Evolutionary conservation across 2,329 filamentous ascomycete species (phyloP).

Genomic region (Shiraia sp.): DNA sequence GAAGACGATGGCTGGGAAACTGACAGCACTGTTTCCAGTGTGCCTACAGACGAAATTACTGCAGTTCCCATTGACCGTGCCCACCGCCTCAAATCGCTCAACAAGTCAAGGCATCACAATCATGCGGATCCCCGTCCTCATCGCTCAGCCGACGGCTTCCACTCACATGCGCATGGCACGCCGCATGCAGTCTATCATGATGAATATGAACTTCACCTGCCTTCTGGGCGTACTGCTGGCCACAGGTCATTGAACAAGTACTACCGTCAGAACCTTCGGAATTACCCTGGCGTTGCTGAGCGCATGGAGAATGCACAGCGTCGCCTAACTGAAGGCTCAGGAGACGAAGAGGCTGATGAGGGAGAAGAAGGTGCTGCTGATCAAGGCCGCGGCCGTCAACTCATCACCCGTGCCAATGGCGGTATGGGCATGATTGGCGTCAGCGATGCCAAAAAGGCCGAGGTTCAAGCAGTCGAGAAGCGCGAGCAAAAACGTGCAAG

Average conservation of each 20-base stretch:
- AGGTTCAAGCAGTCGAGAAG: constrained; percentile 68
- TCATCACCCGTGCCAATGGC: constrained; percentile 70
- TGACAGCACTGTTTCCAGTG: constrained; percentile 81
- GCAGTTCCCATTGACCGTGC: constrained; percentile 76
- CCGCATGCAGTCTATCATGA: constrained; percentile 82
- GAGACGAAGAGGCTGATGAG: constrained; percentile 41
- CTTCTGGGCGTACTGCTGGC: constrained; percentile 84
- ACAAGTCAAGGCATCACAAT: constrained; percentile 75
- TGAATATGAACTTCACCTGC: constrained; percentile 91
- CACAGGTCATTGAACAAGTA: constrained; percentile 87
- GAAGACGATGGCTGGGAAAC: constrained; percentile 89
- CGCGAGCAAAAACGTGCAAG: constrained; percentile 69
- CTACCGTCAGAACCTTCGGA: constrained; percentile 89
- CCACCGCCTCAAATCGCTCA: constrained; percentile 72
- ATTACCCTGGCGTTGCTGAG: constrained; percentile 78
- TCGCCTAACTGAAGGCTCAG: constrained; percentile 60
- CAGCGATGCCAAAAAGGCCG: constrained; percentile 72
- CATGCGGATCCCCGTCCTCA: constrained; percentile 72
- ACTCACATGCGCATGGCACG: constrained; percentile 77
- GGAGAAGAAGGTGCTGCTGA: constrained; percentile 15
- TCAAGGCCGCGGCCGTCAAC: constrained; percentile 40
- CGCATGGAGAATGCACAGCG: constrained; percentile 69
- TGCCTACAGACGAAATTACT: constrained; percentile 82
- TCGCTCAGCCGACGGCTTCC: constrained; percentile 75
- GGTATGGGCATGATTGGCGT: constrained; percentile 77